Conservation (phyloP, 768 basidiomycete species). For the Mycena alexandri region DNA sequence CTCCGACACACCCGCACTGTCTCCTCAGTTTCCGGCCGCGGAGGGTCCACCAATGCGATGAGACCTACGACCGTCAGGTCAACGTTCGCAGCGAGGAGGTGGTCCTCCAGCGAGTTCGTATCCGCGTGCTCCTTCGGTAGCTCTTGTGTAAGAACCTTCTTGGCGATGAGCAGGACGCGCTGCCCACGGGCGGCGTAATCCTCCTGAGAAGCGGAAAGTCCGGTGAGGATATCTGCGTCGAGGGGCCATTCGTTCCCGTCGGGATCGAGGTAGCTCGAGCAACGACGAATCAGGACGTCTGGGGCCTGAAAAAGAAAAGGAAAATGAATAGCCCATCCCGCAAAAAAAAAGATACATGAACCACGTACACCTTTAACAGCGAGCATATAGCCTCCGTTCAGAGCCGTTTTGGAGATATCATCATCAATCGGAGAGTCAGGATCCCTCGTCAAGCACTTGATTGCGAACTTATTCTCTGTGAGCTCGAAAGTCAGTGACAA, state of each 20-base stretch:
- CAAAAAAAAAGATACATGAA: slow-evolving; percentile 38
- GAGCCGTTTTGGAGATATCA: neutral
- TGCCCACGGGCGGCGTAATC: slow-evolving; percentile 66
- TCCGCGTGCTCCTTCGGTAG: slow-evolving; percentile 48
- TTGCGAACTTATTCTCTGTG: slow-evolving; percentile 64
- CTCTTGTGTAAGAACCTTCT: slow-evolving; percentile 52
- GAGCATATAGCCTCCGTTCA: slow-evolving; percentile 48
- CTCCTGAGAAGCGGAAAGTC: slow-evolving; percentile 56
- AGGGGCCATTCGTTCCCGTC: slow-evolving; percentile 53
- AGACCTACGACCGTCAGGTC: slow-evolving; percentile 68
- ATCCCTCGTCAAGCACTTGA: slow-evolving; percentile 54
- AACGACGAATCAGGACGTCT: slow-evolving; percentile 60
- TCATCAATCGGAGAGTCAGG: neutral
- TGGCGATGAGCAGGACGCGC: slow-evolving; percentile 72
- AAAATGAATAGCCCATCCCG: slow-evolving; percentile 14
- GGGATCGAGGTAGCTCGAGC: slow-evolving; percentile 53
- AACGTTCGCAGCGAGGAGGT: slow-evolving; percentile 55
- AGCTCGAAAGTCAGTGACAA: slow-evolving; percentile 24
- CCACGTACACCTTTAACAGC: slow-evolving; percentile 54
- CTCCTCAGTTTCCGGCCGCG: slow-evolving; percentile 65
- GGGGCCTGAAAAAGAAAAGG: slow-evolving; percentile 52
- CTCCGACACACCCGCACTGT: slow-evolving; percentile 63
- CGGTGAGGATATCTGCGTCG: slow-evolving; percentile 40
- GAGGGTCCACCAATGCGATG: slow-evolving; percentile 72
- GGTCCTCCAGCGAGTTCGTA: slow-evolving; percentile 56